Conservation (phyloP, 768 basidiomycete genomes). For the Mycena alexandri region DNA sequence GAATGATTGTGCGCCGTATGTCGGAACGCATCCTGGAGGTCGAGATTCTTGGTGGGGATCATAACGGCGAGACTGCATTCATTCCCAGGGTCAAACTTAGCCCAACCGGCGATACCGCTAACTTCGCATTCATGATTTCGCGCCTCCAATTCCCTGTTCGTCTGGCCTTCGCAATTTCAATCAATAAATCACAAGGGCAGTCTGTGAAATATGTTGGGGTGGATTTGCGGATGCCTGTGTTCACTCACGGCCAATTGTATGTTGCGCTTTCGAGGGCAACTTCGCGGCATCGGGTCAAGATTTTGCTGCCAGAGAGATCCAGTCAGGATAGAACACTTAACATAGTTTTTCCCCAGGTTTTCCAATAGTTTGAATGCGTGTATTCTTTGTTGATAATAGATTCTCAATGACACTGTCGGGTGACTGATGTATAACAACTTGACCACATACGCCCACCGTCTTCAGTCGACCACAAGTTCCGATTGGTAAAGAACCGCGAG, state of each 20-base stretch:
- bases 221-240: slow-evolving; percentile 44
- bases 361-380: too few relatives aligned
- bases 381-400: too few relatives aligned
- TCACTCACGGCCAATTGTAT: slow-evolving; percentile 53
- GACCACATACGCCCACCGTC: too few relatives aligned
- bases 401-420: too few relatives aligned
- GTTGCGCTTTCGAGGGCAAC: slow-evolving; percentile 48
- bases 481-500: too few relatives aligned
- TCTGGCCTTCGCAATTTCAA: slow-evolving; percentile 55
- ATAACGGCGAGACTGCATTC: slow-evolving; percentile 50
- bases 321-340: too few relatives aligned
- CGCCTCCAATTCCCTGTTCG: too few relatives aligned
- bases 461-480: too few relatives aligned
- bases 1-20: slow-evolving; percentile 40
- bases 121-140: slow-evolving; percentile 40
- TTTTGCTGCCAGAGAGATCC: slow-evolving; percentile 37
- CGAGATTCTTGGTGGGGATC: slow-evolving; percentile 51
- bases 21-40: slow-evolving; percentile 45
- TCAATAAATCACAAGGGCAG: slow-evolving; percentile 56
- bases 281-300: slow-evolving; percentile 35
- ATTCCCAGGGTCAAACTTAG: slow-evolving; percentile 53
- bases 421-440: too few relatives aligned
- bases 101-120: slow-evolving; percentile 32
- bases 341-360: too few relatives aligned
- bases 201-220: slow-evolving; percentile 47